Evolutionary conservation across 139 green algal species (phyloP).

Genomic region (Ostreobium quekettii): DNA sequence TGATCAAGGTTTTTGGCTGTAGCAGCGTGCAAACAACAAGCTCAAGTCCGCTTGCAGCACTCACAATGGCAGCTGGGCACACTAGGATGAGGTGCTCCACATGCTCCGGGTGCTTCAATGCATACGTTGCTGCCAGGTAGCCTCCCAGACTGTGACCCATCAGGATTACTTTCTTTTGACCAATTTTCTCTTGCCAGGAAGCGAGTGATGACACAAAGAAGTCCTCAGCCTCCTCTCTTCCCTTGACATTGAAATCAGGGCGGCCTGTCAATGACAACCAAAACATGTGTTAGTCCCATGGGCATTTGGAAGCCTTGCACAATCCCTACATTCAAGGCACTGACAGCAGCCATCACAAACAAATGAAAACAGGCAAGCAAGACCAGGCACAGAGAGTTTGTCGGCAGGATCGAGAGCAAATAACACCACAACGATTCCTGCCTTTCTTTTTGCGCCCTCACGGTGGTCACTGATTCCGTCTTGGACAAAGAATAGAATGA

Average conservation of each 20-base stretch:
- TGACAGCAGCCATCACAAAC: background rate
- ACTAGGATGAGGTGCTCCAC: slow-evolving; percentile 82
- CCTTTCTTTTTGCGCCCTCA: no score
- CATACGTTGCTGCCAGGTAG: slow-evolving; percentile 74
- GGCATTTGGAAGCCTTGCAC: background rate
- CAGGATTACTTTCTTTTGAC: slow-evolving; percentile 57
- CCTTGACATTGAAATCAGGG: slow-evolving; percentile 48
- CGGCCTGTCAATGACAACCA: slow-evolving; percentile 44
- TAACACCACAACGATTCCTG: no score
- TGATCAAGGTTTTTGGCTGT: no score
- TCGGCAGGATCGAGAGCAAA: no score
- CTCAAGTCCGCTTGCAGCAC: no score
- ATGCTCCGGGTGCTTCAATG: slow-evolving; percentile 65
- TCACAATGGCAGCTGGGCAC: slow-evolving; percentile 70
- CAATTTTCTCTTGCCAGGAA: slow-evolving; percentile 48
- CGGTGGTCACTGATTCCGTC: background rate
- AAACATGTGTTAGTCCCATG: no score
- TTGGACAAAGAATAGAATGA: background rate
- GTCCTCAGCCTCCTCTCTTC: slow-evolving; percentile 49
- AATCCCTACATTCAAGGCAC: background rate
- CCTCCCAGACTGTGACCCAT: slow-evolving; percentile 75
- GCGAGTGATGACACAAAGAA: slow-evolving; percentile 72
- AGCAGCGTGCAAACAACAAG: no score
- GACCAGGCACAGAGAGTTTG: no score
- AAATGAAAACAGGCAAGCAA: background rate